phyloP scores from a whole-genome alignment of 202 grass and related monocot genomes.

The Bolboschoenoplectus hybrid region DNA sequence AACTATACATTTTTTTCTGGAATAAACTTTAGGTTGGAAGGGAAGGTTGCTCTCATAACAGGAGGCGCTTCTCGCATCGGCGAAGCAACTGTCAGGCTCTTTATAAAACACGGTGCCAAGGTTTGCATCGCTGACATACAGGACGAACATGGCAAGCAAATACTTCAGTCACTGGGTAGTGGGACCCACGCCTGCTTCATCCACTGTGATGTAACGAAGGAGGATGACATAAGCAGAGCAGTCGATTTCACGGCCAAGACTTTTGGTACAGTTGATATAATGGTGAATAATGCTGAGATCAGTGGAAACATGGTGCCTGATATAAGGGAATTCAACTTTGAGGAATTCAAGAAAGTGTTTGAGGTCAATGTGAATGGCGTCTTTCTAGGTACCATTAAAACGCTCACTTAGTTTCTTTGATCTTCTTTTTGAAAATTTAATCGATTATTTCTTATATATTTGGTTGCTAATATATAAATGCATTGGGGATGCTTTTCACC shows the following conservation, averaged over 20 bases:
- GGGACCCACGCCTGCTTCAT: constrained; percentile 44
- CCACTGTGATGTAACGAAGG: constrained; percentile 63
- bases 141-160: constrained; percentile 53
- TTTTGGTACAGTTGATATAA: constrained; percentile 70
- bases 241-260: constrained; percentile 49
- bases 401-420: too few species aligned
- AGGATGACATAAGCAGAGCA: constrained; percentile 63
- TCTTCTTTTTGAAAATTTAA: too few species aligned
- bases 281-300: constrained; percentile 80
- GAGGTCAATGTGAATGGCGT: constrained; percentile 68
- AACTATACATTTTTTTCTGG: too few species aligned
- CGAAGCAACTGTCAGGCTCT: constrained; percentile 67
- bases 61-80: constrained; percentile 72
- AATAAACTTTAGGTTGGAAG: constrained; percentile 52
- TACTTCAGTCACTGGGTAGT: constrained; percentile 50
- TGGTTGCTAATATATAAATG: too few species aligned
- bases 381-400: constrained; percentile 34
- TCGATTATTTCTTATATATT: too few species aligned
- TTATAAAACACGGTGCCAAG: constrained; percentile 76
- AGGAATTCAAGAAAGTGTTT: constrained; percentile 59
- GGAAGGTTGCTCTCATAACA: constrained; percentile 75
- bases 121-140: constrained; percentile 75
- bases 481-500: not conserved
- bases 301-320: constrained; percentile 49
- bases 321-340: constrained; percentile 50